phyloP scores from a whole-genome alignment of 306 rosid species.

The Astragalus glycyphyllos region DNA sequence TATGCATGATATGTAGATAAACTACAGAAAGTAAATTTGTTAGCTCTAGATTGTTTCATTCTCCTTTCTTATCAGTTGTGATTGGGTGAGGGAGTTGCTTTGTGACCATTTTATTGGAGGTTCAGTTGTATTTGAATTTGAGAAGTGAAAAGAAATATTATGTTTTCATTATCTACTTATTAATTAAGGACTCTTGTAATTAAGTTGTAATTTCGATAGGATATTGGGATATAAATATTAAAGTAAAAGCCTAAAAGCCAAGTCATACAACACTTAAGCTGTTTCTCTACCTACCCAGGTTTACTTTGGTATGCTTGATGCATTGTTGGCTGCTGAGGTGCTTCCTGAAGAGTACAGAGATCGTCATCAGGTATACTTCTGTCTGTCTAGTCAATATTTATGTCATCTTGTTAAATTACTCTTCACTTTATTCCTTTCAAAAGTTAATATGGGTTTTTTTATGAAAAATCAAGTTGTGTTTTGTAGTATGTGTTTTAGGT shows the following conservation, averaged over 20 bases:
- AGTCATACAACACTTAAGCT: slow-evolving; percentile 36
- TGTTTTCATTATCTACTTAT: too few relatives aligned
- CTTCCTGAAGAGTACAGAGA: slow-evolving; percentile 95
- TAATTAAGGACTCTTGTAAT: too few relatives aligned
- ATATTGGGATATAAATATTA: slow-evolving; percentile 17
- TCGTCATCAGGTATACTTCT: slow-evolving; percentile 74
- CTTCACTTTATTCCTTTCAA: slow-evolving; percentile 7
- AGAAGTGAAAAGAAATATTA: too few relatives aligned
- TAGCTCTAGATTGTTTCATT: not conserved
- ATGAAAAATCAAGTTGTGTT: not conserved
- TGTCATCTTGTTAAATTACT: slow-evolving; percentile 27
- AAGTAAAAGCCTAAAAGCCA: not conserved
- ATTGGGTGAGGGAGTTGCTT: slow-evolving; percentile 27
- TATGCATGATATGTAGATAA: slow-evolving; percentile 21
- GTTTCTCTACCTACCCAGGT: slow-evolving; percentile 63
- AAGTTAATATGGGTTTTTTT: not conserved
- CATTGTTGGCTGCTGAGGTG: slow-evolving; percentile 91
- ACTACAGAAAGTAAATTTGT: slow-evolving; percentile 6
- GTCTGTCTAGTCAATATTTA: slow-evolving; percentile 14
- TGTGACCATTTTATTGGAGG: slow-evolving; percentile 11
- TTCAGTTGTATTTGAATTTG: too few relatives aligned
- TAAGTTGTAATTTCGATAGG: slow-evolving; percentile 16
- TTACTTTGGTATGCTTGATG: slow-evolving; percentile 99
- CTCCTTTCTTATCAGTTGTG: slow-evolving; percentile 13
- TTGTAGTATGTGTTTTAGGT: too few relatives aligned